A percentile compares a stretch with the other conserved stretches of the same genome.
These are phyloP conservation scores for Galerina marginata DNA, from an alignment of 768 basidiomycete genomes.

Conservation along the genomic window DNA sequence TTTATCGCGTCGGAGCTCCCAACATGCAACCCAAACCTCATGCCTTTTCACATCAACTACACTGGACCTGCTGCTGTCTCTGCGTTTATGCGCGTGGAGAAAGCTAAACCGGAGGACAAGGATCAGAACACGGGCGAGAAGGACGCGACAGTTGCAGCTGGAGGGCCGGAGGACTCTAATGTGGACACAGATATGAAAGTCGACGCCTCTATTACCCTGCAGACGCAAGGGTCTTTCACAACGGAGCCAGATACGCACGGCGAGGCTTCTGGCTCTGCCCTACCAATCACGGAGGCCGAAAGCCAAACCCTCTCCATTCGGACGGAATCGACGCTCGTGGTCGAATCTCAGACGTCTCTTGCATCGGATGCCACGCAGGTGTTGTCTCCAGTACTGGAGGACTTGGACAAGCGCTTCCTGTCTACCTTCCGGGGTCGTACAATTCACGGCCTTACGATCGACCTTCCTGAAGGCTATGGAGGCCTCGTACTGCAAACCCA, in stretches of 20 bases:
- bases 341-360: constrained; percentile 10
- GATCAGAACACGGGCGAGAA: constrained; percentile 4
- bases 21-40: constrained; percentile 67
- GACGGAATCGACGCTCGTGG: constrained; percentile 11
- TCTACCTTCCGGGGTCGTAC: constrained; percentile 80
- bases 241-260: neutral
- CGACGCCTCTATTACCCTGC: neutral
- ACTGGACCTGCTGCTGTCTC: constrained; percentile 75
- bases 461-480: constrained; percentile 67
- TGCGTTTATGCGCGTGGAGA: constrained; percentile 70
- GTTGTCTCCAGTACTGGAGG: constrained; percentile 21
- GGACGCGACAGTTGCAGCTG: neutral
- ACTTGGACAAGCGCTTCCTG: constrained; percentile 44
- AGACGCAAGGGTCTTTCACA: neutral
- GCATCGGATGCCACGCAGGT: neutral
- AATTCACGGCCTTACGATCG: constrained; percentile 68
- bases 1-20: constrained; percentile 26
- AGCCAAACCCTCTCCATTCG: constrained; percentile 4
- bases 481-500: constrained; percentile 63
- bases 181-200: neutral
- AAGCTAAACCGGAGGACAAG: constrained; percentile 33
- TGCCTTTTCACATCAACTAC: constrained; percentile 84
- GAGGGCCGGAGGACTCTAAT: neutral
- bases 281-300: constrained; percentile 3
- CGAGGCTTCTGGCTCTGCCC: neutral